Evolutionary conservation across 306 rosid genomes (phyloP).

Genomic region (Phaseolus lunatus): DNA sequence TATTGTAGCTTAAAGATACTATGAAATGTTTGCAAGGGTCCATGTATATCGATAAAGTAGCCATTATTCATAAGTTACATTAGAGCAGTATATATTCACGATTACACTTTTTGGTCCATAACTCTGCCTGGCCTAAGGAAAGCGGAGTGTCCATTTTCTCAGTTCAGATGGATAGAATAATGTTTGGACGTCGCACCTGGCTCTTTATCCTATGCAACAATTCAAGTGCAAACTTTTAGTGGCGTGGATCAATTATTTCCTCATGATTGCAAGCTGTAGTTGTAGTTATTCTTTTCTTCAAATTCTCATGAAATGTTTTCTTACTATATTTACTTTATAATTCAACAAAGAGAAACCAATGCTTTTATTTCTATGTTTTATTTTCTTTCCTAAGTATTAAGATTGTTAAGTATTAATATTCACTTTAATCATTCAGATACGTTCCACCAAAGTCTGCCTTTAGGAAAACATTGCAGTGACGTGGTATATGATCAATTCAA

Average conservation of each 20-base stretch:
- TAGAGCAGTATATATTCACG: slow-evolving; percentile 31
- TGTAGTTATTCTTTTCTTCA: slow-evolving; percentile 2
- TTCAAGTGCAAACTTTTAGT: slow-evolving; percentile 8
- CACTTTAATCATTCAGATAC: not conserved
- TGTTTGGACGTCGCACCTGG: not conserved
- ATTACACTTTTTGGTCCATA: slow-evolving; percentile 14
- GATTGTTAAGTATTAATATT: not conserved
- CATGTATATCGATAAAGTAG: slow-evolving; percentile 42
- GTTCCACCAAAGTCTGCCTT: not conserved
- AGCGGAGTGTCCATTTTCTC: slow-evolving; percentile 36
- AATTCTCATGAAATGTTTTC: not conserved
- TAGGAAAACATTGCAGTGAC: not conserved
- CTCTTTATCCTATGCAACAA: slow-evolving; percentile 35
- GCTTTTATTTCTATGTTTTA: not conserved
- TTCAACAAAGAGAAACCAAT: not conserved
- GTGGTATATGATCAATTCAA: not conserved
- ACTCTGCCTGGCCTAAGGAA: slow-evolving; percentile 35
- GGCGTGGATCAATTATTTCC: slow-evolving; percentile 38
- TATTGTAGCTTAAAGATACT: slow-evolving; percentile 26
- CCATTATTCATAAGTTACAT: slow-evolving; percentile 29
- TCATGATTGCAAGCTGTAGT: slow-evolving; percentile 39
- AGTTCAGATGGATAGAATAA: slow-evolving; percentile 34
- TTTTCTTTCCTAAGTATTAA: not conserved
- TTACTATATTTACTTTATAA: not conserved
- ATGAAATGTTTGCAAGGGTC: slow-evolving; percentile 34